Conservation (phyloP, 331 rosid species). For the Cydonia oblonga region DNA sequence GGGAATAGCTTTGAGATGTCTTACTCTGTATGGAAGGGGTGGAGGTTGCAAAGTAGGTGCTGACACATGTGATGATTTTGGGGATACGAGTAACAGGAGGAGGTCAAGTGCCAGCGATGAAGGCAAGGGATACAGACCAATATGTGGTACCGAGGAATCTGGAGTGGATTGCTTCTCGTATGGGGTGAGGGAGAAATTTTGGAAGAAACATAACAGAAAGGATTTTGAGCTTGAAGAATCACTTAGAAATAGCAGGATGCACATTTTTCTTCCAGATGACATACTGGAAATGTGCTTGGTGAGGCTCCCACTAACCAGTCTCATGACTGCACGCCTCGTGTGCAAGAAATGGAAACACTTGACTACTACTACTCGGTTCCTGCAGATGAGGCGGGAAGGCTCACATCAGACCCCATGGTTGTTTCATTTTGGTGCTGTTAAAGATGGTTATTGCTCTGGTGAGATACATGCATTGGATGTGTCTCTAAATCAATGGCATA, state of each 20-base stretch:
- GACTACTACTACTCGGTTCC: conserved; percentile 73
- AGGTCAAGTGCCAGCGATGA: conserved; percentile 90
- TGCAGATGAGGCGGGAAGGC: conserved; percentile 83
- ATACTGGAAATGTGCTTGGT: conserved; percentile 91
- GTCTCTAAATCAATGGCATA: conserved; percentile 71
- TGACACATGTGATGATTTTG: conserved; percentile 75
- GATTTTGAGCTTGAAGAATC: conserved; percentile 53
- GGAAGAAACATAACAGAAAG: conserved; percentile 62
- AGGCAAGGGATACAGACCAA: conserved; percentile 60
- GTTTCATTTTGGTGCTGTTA: conserved; percentile 86
- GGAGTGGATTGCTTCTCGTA: conserved; percentile 78
- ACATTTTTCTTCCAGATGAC: conserved; percentile 89
- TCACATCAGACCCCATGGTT: conserved; percentile 75
- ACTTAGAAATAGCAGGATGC: conserved; percentile 45
- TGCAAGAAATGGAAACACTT: conserved; percentile 89
- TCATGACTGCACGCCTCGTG: conserved; percentile 95
- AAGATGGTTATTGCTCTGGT: conserved; percentile 86
- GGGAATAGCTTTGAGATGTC: conserved; percentile 70
- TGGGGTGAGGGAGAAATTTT: conserved; percentile 79
- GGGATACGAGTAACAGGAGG: conserved; percentile 68
- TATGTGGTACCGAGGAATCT: conserved; percentile 63
- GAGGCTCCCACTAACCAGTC: conserved; percentile 77
- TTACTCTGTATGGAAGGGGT: conserved; percentile 66
- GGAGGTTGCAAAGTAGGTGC: conserved; percentile 99
- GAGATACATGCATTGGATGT: conserved; percentile 88